Evolutionary conservation across 768 basidiomycete species (phyloP).

Genomic region (Termitomyces sp.): DNA sequence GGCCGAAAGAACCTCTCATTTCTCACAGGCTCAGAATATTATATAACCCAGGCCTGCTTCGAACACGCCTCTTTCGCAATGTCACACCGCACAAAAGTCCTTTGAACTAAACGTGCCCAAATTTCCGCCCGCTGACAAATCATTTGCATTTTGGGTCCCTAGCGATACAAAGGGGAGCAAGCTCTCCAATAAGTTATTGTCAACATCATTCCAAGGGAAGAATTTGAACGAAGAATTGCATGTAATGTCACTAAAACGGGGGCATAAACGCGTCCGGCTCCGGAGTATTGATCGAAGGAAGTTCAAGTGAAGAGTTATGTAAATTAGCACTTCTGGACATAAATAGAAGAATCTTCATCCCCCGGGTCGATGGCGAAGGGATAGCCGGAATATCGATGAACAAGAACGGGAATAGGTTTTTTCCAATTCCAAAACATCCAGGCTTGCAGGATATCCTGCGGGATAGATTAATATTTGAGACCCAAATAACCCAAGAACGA

Average conservation of each 20-base stretch:
- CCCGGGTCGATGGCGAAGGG: background rate
- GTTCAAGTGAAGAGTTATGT: background rate
- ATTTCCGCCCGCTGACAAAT: no score
- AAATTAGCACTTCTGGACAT: background rate
- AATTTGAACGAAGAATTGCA: background rate
- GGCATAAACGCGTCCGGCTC: background rate
- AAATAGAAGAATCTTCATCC: background rate
- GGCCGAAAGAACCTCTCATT: no score
- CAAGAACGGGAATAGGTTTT: background rate
- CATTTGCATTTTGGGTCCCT: no score
- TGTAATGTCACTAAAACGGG: background rate
- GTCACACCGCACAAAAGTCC: no score
- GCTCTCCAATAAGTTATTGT: background rate
- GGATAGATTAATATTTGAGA: background rate
- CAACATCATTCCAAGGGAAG: background rate
- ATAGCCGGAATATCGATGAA: background rate
- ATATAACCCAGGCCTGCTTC: no score
- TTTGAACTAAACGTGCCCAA: no score
- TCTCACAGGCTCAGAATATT: no score
- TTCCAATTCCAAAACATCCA: background rate
- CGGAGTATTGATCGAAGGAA: background rate
- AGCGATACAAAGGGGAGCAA: no score
- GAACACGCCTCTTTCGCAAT: no score
- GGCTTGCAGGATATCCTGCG: background rate
- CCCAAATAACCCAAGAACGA: background rate